Evolutionary conservation across 2,329 filamentous ascomycete genomes (phyloP).

Genomic region (Verticillium isaacii): DNA sequence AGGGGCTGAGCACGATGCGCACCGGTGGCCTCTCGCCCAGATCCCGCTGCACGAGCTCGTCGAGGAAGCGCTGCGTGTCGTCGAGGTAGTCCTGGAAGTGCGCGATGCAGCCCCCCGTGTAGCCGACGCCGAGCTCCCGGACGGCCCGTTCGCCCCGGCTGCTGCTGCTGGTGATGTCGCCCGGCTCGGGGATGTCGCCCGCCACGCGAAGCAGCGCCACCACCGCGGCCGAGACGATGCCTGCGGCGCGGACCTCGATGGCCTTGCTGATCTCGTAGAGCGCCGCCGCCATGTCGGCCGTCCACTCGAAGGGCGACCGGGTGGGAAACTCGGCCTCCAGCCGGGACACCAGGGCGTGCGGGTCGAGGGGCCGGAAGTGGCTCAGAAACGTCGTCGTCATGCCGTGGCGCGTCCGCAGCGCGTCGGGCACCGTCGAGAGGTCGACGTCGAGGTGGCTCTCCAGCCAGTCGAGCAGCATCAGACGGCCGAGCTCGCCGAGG

Average conservation of each 20-base stretch:
- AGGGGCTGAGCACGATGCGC: conserved; percentile 46
- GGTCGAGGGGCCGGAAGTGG: conserved; percentile 55
- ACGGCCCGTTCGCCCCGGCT: conserved; percentile 10
- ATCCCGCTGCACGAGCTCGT: conserved; percentile 39
- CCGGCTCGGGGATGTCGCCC: conserved; percentile 51
- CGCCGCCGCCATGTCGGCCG: conserved; percentile 48
- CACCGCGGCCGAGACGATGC: conserved; percentile 67
- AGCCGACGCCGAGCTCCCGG: conserved; percentile 67
- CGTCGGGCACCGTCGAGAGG: conserved; percentile 44
- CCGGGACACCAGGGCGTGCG: conserved; percentile 36
- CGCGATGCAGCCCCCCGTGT: conserved; percentile 76
- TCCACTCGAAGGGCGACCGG: conserved; percentile 54
- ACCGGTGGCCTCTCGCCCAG: conserved; percentile 34
- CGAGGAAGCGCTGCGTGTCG: conserved; percentile 66
- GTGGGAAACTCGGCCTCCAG: conserved; percentile 49
- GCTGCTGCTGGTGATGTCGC: neutral
- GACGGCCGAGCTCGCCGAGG: conserved; percentile 68
- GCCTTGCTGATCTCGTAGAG: conserved; percentile 64
- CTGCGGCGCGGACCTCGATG: conserved; percentile 68
- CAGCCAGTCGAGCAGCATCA: conserved; percentile 65
- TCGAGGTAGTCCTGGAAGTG: conserved; percentile 70
- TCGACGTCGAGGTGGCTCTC: conserved; percentile 34
- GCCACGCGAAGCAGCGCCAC: conserved; percentile 66
- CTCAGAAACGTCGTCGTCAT: conserved; percentile 71
- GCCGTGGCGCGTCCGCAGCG: conserved; percentile 53